A percentile compares a stretch with the other conserved stretches of the same genome.
Conservation (phyloP, 441 rosid genomes). For the Corymbia citriodora region DNA sequence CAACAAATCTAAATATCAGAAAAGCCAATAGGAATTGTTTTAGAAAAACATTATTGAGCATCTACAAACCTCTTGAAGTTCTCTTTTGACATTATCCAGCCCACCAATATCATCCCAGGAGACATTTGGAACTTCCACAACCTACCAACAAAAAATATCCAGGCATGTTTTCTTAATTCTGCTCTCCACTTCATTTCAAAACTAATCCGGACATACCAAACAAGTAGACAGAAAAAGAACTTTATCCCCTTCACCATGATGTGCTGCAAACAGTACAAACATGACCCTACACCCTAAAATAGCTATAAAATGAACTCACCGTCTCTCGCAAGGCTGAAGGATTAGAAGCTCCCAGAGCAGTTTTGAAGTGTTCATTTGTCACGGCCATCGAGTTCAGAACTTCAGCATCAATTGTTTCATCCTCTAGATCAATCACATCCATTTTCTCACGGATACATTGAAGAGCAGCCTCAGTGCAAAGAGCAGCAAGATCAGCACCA, state of each 20-base stretch:
- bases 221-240: neutral
- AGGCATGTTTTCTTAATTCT: neutral
- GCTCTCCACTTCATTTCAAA: neutral
- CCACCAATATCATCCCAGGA: slow-evolving; percentile 59
- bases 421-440: slow-evolving; percentile 54
- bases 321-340: slow-evolving; percentile 62
- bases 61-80: slow-evolving; percentile 48
- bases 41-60: neutral
- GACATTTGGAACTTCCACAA: slow-evolving; percentile 57
- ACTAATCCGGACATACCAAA: neutral
- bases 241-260: neutral
- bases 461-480: slow-evolving; percentile 54
- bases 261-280: neutral
- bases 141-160: slow-evolving; percentile 18
- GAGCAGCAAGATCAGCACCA: slow-evolving; percentile 56
- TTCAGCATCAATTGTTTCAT: slow-evolving; percentile 59
- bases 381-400: slow-evolving; percentile 54
- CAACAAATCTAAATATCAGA: neutral
- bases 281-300: neutral
- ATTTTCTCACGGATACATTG: slow-evolving; percentile 56
- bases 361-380: slow-evolving; percentile 50
- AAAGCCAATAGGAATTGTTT: neutral
- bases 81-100: slow-evolving; percentile 53
- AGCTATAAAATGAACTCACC: slow-evolving; percentile 15
- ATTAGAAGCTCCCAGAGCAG: slow-evolving; percentile 48